Base-by-base conservation (phyloP, 805 yeast genomes). In the Candida saitoana region DNA sequence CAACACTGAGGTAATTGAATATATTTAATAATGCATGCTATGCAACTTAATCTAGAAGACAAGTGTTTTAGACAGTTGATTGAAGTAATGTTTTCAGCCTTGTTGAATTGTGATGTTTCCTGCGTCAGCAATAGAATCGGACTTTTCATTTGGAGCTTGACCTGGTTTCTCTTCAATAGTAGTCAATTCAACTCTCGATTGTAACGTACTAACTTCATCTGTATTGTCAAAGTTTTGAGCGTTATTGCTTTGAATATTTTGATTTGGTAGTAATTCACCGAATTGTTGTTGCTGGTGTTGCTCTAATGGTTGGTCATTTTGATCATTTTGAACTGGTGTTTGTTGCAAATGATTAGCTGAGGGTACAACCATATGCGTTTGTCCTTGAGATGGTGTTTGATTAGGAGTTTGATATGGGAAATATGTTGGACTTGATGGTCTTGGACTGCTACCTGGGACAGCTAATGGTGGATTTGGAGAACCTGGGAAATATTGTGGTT, bases 401-500 rank as follows among this genome's bases (percentile, higher is more conserved):
- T 34, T 29, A 5, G 38, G 38, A 19, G 38, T 36, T 24, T 22
- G 38, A 24, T 24, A 36, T 14, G 19, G 38, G 8, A 20, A n/a
- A 22, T n/a, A 36, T 38, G 41, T 32, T 37, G 43, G 34, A 43
- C 39, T 29, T 17, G 19, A 11, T 11, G 40, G 30, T 29, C 37
- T 31, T 36, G 46, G 4, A 11, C 12, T 5, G 16, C 11, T 29
- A 5, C 38, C 38, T 11, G 24, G 14, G 4, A 16, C 30, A 24
- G 38, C 17, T 24, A 36, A 18, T 15, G 20, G 24, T 35, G 22
- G 20, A 41, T 25, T 38, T 55, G 64, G 69, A n/a, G 67, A 52
- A 1, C 63, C 49, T 2, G 70, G 69, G 48, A 66, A 66, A 49
- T 62, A 64, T 40, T 67, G 73, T 2, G 69, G 66, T 45, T 59